A percentile compares a stretch with the other conserved stretches of the same genome.
These are phyloP conservation scores for Pseudozyma flocculosa DNA, from an alignment of 1,284 basidiomycete genomes.

Conservation along the genomic window DNA sequence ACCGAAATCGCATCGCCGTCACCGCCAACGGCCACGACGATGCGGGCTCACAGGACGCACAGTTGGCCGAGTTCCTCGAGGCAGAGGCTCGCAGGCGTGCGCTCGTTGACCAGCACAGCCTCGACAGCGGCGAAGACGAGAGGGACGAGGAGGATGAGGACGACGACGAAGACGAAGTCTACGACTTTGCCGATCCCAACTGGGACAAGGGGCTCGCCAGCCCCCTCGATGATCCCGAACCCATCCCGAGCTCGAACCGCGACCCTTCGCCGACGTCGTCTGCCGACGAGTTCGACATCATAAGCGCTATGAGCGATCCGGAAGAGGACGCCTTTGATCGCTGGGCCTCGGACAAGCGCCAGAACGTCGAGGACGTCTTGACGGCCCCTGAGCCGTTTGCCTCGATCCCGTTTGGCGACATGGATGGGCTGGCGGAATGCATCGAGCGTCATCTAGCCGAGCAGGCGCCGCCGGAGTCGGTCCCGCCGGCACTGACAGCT, in stretches of 20 bases:
- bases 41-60: constrained; percentile 1
- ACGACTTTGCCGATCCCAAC: constrained; percentile 27
- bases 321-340: constrained; percentile 19
- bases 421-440: constrained; percentile 15
- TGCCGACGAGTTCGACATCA: constrained; percentile 14
- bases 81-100: constrained; percentile 31
- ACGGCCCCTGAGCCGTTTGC: constrained; percentile 25
- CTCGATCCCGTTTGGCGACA: constrained; percentile 30
- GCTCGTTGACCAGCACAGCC: constrained; percentile 4
- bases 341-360: constrained; percentile 15
- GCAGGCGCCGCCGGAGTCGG: no score
- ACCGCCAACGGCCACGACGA: neutral
- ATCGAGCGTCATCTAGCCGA: neutral
- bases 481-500: no score
- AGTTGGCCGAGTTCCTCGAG: constrained; percentile 35
- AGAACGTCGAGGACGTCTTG: constrained; percentile 28
- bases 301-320: constrained; percentile 21
- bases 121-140: neutral
- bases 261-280: constrained; percentile 1
- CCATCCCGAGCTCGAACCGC: no score
- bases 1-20: neutral
- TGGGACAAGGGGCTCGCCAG: constrained; percentile 5
- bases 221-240: neutral
- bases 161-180: constrained; percentile 6
- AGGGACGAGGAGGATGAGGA: constrained; percentile 16